These are phyloP conservation scores for Penicillium tannophilum DNA, from an alignment of 495 filamentous ascomycete genomes.

Conservation along the genomic window DNA sequence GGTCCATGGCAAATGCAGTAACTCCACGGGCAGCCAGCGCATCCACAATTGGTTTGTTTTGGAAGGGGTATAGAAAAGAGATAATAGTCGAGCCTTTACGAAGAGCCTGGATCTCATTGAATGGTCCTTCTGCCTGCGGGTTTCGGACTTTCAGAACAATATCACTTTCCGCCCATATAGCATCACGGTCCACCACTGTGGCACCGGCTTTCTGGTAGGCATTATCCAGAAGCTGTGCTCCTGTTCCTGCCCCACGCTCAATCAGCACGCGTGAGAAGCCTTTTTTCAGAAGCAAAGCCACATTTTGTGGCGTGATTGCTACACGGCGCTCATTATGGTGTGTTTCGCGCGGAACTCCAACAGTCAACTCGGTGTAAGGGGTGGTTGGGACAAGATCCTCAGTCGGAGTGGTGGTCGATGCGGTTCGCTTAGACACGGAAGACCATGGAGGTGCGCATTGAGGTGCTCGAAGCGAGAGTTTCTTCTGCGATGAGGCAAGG, in stretches of 20 bases:
- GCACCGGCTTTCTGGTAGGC: conserved; percentile 74
- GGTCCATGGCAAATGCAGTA: conserved; percentile 80
- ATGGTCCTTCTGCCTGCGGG: conserved; percentile 52
- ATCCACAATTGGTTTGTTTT: conserved; percentile 70
- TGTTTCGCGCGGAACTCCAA: conserved; percentile 72
- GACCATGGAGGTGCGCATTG: conserved; percentile 26
- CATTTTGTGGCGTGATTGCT: conserved; percentile 78
- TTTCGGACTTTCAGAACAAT: conserved; percentile 79
- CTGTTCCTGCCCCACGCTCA: conserved; percentile 71
- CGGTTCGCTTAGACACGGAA: conserved; percentile 26
- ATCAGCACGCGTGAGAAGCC: conserved; percentile 73
- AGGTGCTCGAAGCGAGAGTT: conserved; percentile 9
- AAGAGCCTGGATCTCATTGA: conserved; percentile 62
- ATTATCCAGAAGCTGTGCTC: conserved; percentile 70
- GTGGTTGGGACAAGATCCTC: conserved; percentile 59
- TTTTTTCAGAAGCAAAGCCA: conserved; percentile 74
- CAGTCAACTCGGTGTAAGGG: conserved; percentile 66
- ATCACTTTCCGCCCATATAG: conserved; percentile 68
- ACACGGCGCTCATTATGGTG: conserved; percentile 75
- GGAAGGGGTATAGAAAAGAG: conserved; percentile 73
- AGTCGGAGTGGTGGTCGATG: conserved; percentile 26
- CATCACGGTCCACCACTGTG: conserved; percentile 62
- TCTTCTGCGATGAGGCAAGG: conserved; percentile 13
- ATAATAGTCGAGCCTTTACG: conserved; percentile 68
- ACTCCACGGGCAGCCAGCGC: conserved; percentile 63